These are phyloP conservation scores for Lipomyces starkeyi DNA, from an alignment of 805 yeast species.

Conservation along the genomic window DNA sequence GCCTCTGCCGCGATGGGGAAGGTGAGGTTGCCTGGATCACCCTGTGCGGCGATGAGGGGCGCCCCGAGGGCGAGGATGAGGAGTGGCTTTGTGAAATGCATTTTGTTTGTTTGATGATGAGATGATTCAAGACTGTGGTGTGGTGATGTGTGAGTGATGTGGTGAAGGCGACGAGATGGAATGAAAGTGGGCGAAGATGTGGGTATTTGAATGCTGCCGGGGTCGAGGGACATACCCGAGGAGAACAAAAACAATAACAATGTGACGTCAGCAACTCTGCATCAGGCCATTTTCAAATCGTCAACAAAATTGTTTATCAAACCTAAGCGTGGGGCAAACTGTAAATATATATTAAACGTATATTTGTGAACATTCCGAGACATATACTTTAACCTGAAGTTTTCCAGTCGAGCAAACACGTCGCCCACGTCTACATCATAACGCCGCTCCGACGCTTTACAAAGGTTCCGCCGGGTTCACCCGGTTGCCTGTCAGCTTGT, in stretches of 20 bases:
- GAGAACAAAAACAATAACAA: neutral
- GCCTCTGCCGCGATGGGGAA: neutral
- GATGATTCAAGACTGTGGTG: neutral
- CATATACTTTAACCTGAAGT: too few species aligned
- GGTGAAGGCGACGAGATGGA: neutral
- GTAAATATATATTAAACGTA: neutral
- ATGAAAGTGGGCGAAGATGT: neutral
- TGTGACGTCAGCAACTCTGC: neutral
- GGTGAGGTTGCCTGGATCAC: neutral
- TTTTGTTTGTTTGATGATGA: neutral
- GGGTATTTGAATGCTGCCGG: neutral
- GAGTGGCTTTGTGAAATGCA: neutral
- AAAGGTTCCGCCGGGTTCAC: too few species aligned
- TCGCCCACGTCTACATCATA: too few species aligned
- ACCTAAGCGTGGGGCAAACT: neutral
- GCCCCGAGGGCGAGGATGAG: constrained; percentile 1
- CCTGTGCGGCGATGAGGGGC: neutral
- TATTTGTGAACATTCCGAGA: too few species aligned
- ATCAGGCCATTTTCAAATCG: neutral
- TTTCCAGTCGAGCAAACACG: too few species aligned
- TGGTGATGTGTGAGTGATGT: neutral
- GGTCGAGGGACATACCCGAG: neutral
- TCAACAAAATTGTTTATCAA: neutral
- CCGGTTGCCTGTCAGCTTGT: too few species aligned
- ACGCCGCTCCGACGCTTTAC: too few species aligned